A percentile compares a stretch with the other conserved stretches of the same genome.
Conservation (phyloP, 2,329 filamentous ascomycete species). For the Trichoderma gracile region DNA sequence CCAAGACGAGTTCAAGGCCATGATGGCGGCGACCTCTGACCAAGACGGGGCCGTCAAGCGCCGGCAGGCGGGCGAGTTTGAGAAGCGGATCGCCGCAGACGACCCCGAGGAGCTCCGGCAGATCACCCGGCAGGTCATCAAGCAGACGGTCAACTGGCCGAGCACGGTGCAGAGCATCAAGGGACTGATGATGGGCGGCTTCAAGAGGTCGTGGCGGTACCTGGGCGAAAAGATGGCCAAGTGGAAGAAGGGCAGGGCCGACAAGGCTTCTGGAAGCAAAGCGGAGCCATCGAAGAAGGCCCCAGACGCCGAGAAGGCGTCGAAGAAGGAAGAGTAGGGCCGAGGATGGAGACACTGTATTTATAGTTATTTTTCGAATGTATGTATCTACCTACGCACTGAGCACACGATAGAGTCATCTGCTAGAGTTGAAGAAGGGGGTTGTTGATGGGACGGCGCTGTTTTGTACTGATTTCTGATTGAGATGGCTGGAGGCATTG, state of each 20-base stretch:
- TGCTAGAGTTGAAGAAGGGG: conserved; percentile 3
- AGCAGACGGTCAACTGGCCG: conserved; percentile 88
- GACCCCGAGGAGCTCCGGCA: conserved; percentile 65
- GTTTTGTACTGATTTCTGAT: background rate
- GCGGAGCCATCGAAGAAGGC: conserved; percentile 31
- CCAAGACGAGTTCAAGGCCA: conserved; percentile 75
- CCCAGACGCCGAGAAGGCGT: conserved; percentile 10
- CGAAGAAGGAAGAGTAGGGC: conserved; percentile 11
- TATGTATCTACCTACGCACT: conserved; percentile 12
- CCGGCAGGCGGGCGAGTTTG: conserved; percentile 79
- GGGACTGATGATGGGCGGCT: conserved; percentile 75
- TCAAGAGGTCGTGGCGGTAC: conserved; percentile 70
- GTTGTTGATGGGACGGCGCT: background rate
- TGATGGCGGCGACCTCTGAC: conserved; percentile 76
- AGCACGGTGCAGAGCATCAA: conserved; percentile 87
- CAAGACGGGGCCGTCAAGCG: conserved; percentile 69
- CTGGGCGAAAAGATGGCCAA: conserved; percentile 77
- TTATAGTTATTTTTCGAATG: background rate
- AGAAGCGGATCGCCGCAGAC: conserved; percentile 76
- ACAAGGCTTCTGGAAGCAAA: conserved; percentile 31
- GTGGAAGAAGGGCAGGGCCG: conserved; percentile 50
- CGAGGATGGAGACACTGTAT: background rate
- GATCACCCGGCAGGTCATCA: conserved; percentile 74
- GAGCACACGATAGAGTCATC: conserved; percentile 5
- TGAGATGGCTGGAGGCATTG: background rate